These are phyloP conservation scores for Leptodermis oblonga DNA, from an alignment of 257 asterid species.

Conservation along the genomic window DNA sequence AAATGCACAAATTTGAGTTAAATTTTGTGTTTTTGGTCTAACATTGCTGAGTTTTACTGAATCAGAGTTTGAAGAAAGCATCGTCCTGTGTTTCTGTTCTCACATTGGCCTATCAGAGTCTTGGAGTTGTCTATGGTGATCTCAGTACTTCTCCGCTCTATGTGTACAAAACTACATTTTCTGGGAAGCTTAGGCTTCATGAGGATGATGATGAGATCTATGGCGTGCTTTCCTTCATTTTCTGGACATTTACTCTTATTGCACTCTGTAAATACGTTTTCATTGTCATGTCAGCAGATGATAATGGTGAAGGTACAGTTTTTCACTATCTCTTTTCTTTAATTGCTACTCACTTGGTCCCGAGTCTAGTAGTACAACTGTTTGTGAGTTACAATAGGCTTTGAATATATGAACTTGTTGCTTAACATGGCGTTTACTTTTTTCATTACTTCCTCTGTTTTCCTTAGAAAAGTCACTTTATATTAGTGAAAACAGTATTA, in stretches of 20 bases:
- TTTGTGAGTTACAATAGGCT: no score
- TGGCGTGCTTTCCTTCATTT: conserved; percentile 37
- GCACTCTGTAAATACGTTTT: conserved; percentile 32
- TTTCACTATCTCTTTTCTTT: background rate
- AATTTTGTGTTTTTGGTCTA: background rate
- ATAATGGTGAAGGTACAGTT: conserved; percentile 38
- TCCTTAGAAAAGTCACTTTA: no score
- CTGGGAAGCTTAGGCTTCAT: conserved; percentile 26
- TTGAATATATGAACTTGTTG: background rate
- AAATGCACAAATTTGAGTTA: background rate
- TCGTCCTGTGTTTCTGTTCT: conserved; percentile 19
- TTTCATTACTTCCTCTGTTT: no score
- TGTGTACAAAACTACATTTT: conserved; percentile 32
- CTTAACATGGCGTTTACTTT: background rate
- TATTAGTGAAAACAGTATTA: no score
- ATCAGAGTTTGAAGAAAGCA: conserved; percentile 17
- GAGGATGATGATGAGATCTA: conserved; percentile 29
- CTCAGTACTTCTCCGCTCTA: conserved; percentile 40
- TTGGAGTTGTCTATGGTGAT: conserved; percentile 42
- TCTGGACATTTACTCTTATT: conserved; percentile 38
- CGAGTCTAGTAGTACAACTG: no score
- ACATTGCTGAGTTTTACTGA: background rate
- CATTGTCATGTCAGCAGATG: conserved; percentile 33
- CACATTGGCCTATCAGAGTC: conserved; percentile 35
- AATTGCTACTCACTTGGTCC: no score